phyloP scores from a whole-genome alignment of 768 basidiomycete genomes.

The Pisolithus albus region DNA sequence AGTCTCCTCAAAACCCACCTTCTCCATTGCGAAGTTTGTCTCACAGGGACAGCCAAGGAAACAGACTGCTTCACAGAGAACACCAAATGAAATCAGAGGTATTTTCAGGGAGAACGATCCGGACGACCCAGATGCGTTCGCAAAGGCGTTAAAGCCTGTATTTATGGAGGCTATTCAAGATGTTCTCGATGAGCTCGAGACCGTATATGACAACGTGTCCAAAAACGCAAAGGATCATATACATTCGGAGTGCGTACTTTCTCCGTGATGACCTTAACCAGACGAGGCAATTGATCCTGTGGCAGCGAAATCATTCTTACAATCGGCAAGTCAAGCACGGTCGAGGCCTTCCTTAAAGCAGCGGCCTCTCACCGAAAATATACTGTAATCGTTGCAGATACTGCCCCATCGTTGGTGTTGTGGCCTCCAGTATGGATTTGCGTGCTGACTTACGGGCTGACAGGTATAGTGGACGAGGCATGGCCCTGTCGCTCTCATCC shows the following conservation, averaged over 20 bases:
- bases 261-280: not conserved
- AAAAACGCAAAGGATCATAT: constrained; percentile 95
- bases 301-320: constrained; percentile 89
- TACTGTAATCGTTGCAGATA: constrained; percentile 94
- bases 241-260: constrained; percentile 81
- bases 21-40: constrained; percentile 82
- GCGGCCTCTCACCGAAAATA: constrained; percentile 88
- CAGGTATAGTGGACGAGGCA: constrained; percentile 79
- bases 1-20: constrained; percentile 35
- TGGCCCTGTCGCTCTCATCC: constrained; percentile 75
- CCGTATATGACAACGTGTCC: constrained; percentile 89
- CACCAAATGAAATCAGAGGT: constrained; percentile 41
- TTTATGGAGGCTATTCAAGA: constrained; percentile 97
- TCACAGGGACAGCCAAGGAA: constrained; percentile 63
- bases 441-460: not conserved
- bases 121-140: constrained; percentile 74
- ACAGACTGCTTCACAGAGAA: constrained; percentile 35
- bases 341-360: constrained; percentile 88
- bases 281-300: constrained; percentile 1
- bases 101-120: constrained; percentile 63
- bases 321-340: constrained; percentile 89
- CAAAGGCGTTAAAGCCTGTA: constrained; percentile 77
- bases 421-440: not conserved
- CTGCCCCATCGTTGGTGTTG: constrained; percentile 75
- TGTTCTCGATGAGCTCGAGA: constrained; percentile 92